Evolutionary conservation across 257 asterid genomes (phyloP).

Genomic region (Marsdenia floribunda): DNA sequence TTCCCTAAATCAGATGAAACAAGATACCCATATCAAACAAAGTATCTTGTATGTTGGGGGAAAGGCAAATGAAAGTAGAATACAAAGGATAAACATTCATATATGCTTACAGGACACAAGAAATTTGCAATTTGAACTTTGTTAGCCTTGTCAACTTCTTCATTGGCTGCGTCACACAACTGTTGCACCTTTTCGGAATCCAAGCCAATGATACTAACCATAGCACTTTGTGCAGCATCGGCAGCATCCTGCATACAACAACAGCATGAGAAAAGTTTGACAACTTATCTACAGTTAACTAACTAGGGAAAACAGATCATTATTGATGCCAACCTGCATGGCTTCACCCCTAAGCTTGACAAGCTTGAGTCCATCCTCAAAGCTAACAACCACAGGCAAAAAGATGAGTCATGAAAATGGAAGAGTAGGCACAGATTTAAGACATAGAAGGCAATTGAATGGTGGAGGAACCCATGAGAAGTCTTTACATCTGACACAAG

Average conservation of each 20-base stretch:
- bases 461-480: background rate
- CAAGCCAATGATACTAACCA: constrained; percentile 94
- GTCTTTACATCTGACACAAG: background rate
- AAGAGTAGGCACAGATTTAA: background rate
- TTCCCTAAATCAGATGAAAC: constrained; percentile 51
- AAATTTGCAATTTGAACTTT: constrained; percentile 96
- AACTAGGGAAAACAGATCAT: background rate
- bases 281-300: background rate
- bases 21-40: background rate
- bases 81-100: background rate
- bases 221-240: constrained; percentile 90
- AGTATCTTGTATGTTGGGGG: background rate
- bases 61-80: background rate
- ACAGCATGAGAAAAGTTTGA: constrained; percentile 10
- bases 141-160: constrained; percentile 82
- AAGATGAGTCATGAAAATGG: background rate
- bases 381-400: constrained; percentile 43
- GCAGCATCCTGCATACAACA: constrained; percentile 67
- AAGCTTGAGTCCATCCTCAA: constrained; percentile 95
- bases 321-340: constrained; percentile 64
- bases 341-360: constrained; percentile 91
- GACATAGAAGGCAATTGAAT: background rate
- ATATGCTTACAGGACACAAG: constrained; percentile 76
- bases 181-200: constrained; percentile 89
- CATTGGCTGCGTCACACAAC: constrained; percentile 96